phyloP scores from a whole-genome alignment of 1,284 basidiomycete species.

The Trametes pubescens region DNA sequence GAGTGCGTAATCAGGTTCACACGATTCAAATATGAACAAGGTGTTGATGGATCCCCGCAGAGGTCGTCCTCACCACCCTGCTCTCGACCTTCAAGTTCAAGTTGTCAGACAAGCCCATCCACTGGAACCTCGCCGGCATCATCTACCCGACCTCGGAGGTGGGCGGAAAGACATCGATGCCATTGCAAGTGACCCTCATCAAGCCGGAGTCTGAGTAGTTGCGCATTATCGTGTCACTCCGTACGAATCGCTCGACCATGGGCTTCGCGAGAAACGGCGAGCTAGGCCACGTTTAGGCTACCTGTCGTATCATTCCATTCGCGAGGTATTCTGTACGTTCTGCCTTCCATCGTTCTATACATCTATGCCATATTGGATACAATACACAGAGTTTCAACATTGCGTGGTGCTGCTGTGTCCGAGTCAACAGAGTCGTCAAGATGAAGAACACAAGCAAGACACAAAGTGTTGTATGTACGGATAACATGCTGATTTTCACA shows the following conservation, averaged over 20 bases:
- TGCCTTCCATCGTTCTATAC: too few species aligned
- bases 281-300: too few species aligned
- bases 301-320: too few species aligned
- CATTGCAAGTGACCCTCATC: background rate
- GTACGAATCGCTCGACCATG: background rate
- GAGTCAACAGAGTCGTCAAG: too few species aligned
- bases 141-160: slow-evolving; percentile 16
- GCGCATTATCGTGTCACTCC: background rate
- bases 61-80: slow-evolving; percentile 30
- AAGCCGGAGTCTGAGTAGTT: background rate
- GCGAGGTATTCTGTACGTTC: too few species aligned
- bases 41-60: slow-evolving; percentile 1
- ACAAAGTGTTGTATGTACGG: too few species aligned
- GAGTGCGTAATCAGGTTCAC: slow-evolving; percentile 20
- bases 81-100: slow-evolving; percentile 30
- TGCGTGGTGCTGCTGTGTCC: too few species aligned
- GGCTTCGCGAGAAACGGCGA: too few species aligned
- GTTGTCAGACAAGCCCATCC: slow-evolving; percentile 20
- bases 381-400: too few species aligned
- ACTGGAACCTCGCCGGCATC: slow-evolving; percentile 28
- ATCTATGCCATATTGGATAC: too few species aligned
- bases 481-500: too few species aligned
- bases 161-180: background rate
- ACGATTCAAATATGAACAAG: background rate
- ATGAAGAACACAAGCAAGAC: too few species aligned